Evolutionary conservation across 2,329 filamentous ascomycete genomes (phyloP), one percentile per base, ranked within the genome.

Genomic region (Claviceps digitariae): DNA sequence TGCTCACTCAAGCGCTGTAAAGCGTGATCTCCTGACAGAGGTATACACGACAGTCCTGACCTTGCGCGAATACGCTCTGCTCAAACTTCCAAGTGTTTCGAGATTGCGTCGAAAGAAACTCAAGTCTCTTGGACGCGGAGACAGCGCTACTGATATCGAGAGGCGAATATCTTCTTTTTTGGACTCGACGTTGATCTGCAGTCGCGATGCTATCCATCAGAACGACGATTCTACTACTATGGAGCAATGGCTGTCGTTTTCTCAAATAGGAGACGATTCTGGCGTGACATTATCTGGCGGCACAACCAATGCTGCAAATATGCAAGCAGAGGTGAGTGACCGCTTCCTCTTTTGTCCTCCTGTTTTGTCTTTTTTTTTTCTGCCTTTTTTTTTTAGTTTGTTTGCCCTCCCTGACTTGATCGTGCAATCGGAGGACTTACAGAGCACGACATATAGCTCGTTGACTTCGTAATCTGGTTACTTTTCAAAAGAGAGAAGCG

Each of bases 391-490:
- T 29, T 29, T 29, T 29, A 29, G 4, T 29, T 43, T 21, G 4
- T 21, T 8, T 43, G 4, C 31, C 9, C 27, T 34, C 21, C 17
- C 50, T 15, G 15, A 38, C 29, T 21, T 10, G 23, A 13, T 5
- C n/a, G 34, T 40, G 44, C 5, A 20, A 46, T 4, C 9, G 21
- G 15, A 25, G 8, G 6, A 43, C 47, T 50, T 29, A 51, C 25
- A n/a, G 13, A 7, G 5, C 36, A 6, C 25, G 31, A 34, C n/a
- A n/a, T n/a, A 51, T 60, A 90, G 85, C 78, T 91, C 59, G 75
- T 91, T 45, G 84, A 90, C 62, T 89, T 87, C 66, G 78, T 79
- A 29, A 80, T 96, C 44, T 90, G 85, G 81, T 74, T 79, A 10
- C 72, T 95, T 2, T 95, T 95, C 66, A 79, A 78, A 13, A 75